These are phyloP conservation scores for Cucumis sativus DNA, from an alignment of 306 rosid species.

Conservation along the genomic window DNA sequence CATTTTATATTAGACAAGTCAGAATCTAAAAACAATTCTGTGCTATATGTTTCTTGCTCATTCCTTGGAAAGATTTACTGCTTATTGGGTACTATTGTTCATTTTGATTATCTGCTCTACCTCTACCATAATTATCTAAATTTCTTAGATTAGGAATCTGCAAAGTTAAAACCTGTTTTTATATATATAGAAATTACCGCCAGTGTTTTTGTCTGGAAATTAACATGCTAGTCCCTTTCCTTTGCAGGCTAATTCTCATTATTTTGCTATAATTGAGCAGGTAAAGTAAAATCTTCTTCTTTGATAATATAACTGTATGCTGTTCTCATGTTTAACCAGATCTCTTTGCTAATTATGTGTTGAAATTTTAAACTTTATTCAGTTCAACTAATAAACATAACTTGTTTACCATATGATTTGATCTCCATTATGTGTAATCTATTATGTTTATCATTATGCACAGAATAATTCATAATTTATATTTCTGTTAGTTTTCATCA, in stretches of 20 bases:
- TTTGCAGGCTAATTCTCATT: slow-evolving; percentile 97
- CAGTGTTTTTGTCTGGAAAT: background rate
- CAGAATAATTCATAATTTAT: background rate
- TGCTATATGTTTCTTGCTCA: background rate
- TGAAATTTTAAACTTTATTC: background rate
- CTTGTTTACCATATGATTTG: background rate
- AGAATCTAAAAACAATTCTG: background rate
- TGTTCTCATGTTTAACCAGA: background rate
- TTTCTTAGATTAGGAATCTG: background rate
- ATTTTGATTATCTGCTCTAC: background rate
- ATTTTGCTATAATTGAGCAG: slow-evolving; percentile 91
- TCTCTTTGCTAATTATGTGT: background rate
- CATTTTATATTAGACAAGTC: background rate
- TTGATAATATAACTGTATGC: background rate
- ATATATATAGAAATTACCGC: background rate
- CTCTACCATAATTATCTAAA: background rate
- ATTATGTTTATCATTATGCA: background rate
- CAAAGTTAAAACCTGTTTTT: background rate
- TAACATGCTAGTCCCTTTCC: slow-evolving; percentile 6
- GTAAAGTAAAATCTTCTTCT: slow-evolving; percentile 30
- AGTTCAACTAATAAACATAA: background rate
- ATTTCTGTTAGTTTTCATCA: background rate
- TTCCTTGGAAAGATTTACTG: background rate
- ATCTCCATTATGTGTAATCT: background rate
- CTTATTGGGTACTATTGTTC: background rate